A percentile compares a stretch with the other conserved stretches of the same genome.
Conservation (phyloP, 306 rosid species). For the Citrullus mucosospermus region DNA sequence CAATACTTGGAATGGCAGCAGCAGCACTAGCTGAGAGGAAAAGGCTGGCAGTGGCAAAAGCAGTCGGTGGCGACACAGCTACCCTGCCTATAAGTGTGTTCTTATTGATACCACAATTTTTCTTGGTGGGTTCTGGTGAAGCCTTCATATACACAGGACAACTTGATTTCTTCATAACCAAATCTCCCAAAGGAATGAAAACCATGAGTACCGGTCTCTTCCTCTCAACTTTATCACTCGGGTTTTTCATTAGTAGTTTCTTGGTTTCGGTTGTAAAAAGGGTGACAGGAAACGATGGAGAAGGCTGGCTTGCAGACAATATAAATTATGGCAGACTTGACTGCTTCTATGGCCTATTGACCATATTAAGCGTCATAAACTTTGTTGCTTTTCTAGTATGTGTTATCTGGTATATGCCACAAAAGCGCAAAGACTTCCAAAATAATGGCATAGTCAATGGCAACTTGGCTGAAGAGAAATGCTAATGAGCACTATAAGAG, state of each 20-base stretch:
- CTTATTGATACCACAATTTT: constrained; percentile 70
- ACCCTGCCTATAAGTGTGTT: constrained; percentile 67
- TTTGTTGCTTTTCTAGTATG: constrained; percentile 46
- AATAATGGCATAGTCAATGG: constrained; percentile 19
- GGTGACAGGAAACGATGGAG: constrained; percentile 36
- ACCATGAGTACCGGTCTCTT: constrained; percentile 95
- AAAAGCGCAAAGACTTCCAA: constrained; percentile 26
- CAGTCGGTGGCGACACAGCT: constrained; percentile 3
- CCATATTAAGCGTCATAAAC: constrained; percentile 46
- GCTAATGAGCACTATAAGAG: constrained; percentile 14
- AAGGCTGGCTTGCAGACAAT: constrained; percentile 80
- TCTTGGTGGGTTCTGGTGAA: constrained; percentile 85
- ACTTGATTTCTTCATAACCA: constrained; percentile 87
- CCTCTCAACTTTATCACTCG: constrained; percentile 71
- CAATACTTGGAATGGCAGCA: constrained; percentile 57
- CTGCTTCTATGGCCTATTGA: constrained; percentile 60
- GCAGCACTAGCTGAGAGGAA: constrained; percentile 54
- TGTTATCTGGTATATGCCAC: constrained; percentile 48
- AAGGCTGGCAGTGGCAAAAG: constrained; percentile 48
- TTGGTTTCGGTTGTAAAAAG: constrained; percentile 53
- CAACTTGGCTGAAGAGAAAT: constrained; percentile 23
- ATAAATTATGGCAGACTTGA: constrained; percentile 75
- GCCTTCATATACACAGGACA: constrained; percentile 97
- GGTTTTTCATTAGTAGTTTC: constrained; percentile 81
- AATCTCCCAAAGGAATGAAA: constrained; percentile 89